Evolutionary conservation across 345 rosid species (phyloP).

Genomic region (Rhizophora apiculata): DNA sequence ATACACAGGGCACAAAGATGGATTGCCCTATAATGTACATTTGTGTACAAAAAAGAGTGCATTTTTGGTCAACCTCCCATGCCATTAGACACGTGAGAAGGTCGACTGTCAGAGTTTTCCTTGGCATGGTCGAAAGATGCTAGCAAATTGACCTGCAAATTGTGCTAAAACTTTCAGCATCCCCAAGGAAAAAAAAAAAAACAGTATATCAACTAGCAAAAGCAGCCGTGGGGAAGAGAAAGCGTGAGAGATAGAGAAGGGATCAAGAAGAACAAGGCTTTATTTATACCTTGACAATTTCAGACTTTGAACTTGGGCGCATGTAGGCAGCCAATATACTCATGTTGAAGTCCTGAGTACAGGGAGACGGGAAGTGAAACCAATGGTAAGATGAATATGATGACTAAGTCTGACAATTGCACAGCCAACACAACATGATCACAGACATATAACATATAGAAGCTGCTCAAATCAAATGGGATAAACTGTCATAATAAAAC

Average conservation of each 20-base stretch:
- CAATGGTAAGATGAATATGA: background rate
- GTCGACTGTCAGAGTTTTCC: conserved; percentile 39
- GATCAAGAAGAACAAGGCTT: background rate
- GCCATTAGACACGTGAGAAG: conserved; percentile 38
- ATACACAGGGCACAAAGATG: too few species aligned
- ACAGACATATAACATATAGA: background rate
- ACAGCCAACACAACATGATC: background rate
- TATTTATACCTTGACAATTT: conserved; percentile 75
- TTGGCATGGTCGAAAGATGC: conserved; percentile 44
- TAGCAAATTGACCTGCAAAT: conserved; percentile 75
- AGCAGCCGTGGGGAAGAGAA: background rate
- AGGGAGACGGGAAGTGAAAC: background rate
- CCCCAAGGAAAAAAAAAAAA: background rate
- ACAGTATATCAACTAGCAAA: background rate
- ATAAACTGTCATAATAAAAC: too few species aligned
- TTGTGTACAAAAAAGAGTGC: too few species aligned
- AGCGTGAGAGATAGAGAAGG: background rate
- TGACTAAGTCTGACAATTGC: background rate
- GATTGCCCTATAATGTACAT: too few species aligned
- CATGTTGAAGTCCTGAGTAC: conserved; percentile 78
- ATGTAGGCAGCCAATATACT: conserved; percentile 78
- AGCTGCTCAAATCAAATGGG: conserved; percentile 1
- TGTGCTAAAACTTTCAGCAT: background rate
- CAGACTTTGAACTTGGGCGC: conserved; percentile 72
- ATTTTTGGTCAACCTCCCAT: conserved; percentile 60